Evolutionary conservation across 768 basidiomycete species (phyloP).

Genomic region (Tubosaeta sp.): DNA sequence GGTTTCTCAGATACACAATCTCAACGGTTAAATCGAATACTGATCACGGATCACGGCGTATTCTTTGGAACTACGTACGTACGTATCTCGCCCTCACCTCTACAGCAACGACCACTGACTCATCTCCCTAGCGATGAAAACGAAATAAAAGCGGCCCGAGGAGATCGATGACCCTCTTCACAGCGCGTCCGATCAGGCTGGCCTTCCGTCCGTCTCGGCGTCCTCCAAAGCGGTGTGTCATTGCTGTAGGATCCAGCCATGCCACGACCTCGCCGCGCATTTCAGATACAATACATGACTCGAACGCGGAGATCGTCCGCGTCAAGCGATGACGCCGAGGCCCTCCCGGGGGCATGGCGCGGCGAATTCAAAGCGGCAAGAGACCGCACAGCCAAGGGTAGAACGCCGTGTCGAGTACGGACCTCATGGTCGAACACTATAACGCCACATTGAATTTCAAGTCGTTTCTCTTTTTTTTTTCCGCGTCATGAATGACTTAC

Average conservation of each 20-base stretch:
- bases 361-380: neutral
- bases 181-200: neutral
- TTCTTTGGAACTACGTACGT: neutral
- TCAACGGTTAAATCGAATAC: neutral
- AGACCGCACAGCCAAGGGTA: neutral
- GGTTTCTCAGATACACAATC: no score
- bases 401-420: neutral
- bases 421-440: neutral
- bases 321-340: neutral
- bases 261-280: neutral
- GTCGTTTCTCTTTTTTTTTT: no score
- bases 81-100: neutral
- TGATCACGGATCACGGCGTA: neutral
- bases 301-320: neutral
- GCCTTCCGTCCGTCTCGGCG: neutral
- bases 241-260: neutral
- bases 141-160: neutral
- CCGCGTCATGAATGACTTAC: neutral
- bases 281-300: no score
- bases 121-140: neutral
- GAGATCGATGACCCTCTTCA: neutral
- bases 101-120: neutral
- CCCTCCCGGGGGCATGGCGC: neutral
- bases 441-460: neutral
- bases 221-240: neutral